Evolutionary conservation across 345 rosid genomes (phyloP).

Genomic region (rapeseed (Brassica napus)): Da-Ae NC_063436.1:519501-520000

Average conservation of each 20-base stretch:
- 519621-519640: neutral
- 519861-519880: neutral
- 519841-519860: neutral
- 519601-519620: neutral
- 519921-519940: neutral
- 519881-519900: neutral
- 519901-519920: neutral
- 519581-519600: neutral
- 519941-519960: neutral
- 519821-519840: neutral
- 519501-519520: conserved; percentile 44
- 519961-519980: neutral
- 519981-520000: neutral
- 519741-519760: neutral
- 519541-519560: neutral
- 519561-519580: neutral
- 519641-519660: neutral
- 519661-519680: neutral
- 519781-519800: neutral
- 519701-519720: neutral
- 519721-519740: neutral
- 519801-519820: neutral
- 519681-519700: neutral
- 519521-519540: conserved; percentile 40
- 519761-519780: neutral